These are phyloP conservation scores for Phytophthora ohioensis DNA, from an alignment of 352 stramenopile genomes.

Conservation along the genomic window DNA sequence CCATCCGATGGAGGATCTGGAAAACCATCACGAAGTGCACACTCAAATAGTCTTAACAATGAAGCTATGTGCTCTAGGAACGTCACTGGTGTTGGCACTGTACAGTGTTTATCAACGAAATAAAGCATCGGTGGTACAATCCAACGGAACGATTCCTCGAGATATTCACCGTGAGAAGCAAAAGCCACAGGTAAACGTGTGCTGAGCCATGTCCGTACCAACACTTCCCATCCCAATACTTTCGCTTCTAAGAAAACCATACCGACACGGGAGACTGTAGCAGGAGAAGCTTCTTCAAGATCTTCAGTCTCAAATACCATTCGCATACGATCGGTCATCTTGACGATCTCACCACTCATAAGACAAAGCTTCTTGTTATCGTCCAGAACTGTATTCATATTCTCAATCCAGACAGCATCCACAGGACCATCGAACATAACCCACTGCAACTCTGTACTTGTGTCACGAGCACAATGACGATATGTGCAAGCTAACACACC, in stretches of 20 bases:
- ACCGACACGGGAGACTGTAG: conserved; percentile 92
- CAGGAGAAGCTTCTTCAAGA: conserved; percentile 86
- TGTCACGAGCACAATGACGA: conserved; percentile 90
- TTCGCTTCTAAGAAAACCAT: conserved; percentile 95
- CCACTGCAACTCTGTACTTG: conserved; percentile 90
- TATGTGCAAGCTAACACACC: conserved; percentile 95
- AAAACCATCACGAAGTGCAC: conserved; percentile 64
- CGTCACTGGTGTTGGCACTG: conserved; percentile 88
- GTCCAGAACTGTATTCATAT: conserved; percentile 96
- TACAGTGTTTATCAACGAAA: conserved; percentile 92
- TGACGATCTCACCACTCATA: conserved; percentile 95
- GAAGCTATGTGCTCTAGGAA: conserved; percentile 92
- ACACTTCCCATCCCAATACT: conserved; percentile 91
- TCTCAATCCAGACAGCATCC: conserved; percentile 96
- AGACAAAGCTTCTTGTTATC: conserved; percentile 96
- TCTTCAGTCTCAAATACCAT: conserved; percentile 97
- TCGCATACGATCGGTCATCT: conserved; percentile 95
- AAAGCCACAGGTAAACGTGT: conserved; percentile 58
- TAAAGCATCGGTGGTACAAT: conserved; percentile 92
- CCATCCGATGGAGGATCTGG: conserved; percentile 33
- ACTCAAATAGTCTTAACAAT: conserved; percentile 85
- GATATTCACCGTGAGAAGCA: conserved; percentile 44
- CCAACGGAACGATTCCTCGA: conserved; percentile 90
- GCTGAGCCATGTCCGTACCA: conserved; percentile 89
- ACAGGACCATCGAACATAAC: conserved; percentile 95